Conservation (phyloP, 108 stramenopile genomes). For the Cylindrotheca fusiformis region DNA sequence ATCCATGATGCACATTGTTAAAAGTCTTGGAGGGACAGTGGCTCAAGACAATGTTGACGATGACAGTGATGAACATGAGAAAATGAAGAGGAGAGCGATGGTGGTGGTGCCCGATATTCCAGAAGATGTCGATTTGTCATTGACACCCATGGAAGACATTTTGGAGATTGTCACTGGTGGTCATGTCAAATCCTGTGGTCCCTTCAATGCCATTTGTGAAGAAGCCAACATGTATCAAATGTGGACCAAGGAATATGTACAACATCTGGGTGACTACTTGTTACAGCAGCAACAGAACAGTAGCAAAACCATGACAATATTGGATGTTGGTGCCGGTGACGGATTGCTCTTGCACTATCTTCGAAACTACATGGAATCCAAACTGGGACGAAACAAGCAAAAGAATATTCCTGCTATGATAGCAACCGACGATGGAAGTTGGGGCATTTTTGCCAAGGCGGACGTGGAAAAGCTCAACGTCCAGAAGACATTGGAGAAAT, state of each 20-base stretch:
- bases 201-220: slow-evolving; percentile 78
- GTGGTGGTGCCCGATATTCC: slow-evolving; percentile 14
- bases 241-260: slow-evolving; percentile 74
- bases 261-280: slow-evolving; percentile 69
- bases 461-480: slow-evolving; percentile 56
- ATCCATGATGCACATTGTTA: slow-evolving; percentile 14
- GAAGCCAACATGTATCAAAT: slow-evolving; percentile 73
- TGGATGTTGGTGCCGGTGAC: slow-evolving; percentile 87
- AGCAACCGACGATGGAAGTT: slow-evolving; percentile 80
- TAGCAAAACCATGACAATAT: slow-evolving; percentile 36
- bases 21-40: slow-evolving; percentile 19
- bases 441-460: slow-evolving; percentile 53
- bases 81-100: no score
- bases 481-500: slow-evolving; percentile 56
- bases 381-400: slow-evolving; percentile 12
- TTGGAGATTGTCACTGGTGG: slow-evolving; percentile 46
- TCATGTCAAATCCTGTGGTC: slow-evolving; percentile 49
- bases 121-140: slow-evolving; percentile 13
- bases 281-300: slow-evolving; percentile 23
- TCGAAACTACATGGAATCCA: slow-evolving; percentile 36
- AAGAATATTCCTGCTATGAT: slow-evolving; percentile 40
- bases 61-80: slow-evolving; percentile 1
- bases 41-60: not conserved
- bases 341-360: slow-evolving; percentile 67
- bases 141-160: slow-evolving; percentile 44